A percentile compares a stretch with the other conserved stretches of the same genome.
These are phyloP conservation scores for Aurifilum marmelostoma DNA, from an alignment of 2,329 filamentous ascomycete species.

Conservation along the genomic window DNA sequence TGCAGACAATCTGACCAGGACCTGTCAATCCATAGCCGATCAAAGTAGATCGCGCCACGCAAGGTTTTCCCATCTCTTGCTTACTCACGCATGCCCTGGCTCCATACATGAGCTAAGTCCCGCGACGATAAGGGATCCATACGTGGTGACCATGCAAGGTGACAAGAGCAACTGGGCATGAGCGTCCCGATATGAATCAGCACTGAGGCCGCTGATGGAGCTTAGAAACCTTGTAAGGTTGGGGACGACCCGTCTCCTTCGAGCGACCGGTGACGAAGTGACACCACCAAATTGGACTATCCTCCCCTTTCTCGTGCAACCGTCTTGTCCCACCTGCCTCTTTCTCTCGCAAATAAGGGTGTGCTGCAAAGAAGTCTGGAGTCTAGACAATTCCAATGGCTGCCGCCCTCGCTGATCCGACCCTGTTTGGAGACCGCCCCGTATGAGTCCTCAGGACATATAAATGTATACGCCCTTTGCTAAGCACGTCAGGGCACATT, in stretches of 20 bases:
- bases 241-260: not conserved
- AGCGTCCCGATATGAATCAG: not conserved
- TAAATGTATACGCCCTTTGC: not conserved
- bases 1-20: not conserved
- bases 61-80: not conserved
- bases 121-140: not conserved
- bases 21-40: not conserved
- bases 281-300: not conserved
- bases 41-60: not conserved
- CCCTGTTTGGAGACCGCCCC: not conserved
- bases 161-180: not conserved
- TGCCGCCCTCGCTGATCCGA: not conserved
- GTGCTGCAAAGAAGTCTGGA: not conserved
- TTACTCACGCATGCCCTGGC: not conserved
- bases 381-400: not conserved
- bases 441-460: not conserved
- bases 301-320: not conserved
- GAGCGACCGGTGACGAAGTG: not conserved
- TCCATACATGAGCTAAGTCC: not conserved
- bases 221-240: not conserved
- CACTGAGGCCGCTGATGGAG: not conserved
- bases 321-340: not conserved
- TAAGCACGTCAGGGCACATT: not conserved
- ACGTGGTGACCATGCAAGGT: not conserved
- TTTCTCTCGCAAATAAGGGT: not conserved